Percentiles rank a stretch among this genome's conserved stretches.
phyloP scores from a whole-genome alignment of 768 basidiomycete species.

The Mycena chlorophos region DNA sequence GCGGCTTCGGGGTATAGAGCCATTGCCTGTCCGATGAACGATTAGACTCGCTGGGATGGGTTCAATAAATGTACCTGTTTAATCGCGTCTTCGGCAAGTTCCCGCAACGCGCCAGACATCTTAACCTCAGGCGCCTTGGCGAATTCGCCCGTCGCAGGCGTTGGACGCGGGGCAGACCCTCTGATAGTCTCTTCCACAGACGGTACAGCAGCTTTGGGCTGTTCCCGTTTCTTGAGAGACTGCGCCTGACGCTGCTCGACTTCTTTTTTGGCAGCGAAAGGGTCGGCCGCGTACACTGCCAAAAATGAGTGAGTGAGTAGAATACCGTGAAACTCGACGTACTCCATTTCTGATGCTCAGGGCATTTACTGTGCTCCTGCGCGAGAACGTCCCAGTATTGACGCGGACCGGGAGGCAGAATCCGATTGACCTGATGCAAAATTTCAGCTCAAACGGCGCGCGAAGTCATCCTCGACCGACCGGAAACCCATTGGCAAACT shows the following conservation, averaged over 20 bases:
- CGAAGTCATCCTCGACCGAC: constrained; percentile 71
- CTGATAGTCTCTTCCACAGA: constrained; percentile 12
- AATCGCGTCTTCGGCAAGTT: constrained; percentile 77
- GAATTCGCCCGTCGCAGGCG: constrained; percentile 38
- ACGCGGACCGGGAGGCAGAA: constrained; percentile 80
- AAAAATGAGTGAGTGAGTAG: not conserved
- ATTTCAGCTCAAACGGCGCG: constrained; percentile 83
- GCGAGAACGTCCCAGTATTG: constrained; percentile 86
- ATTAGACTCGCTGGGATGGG: too few relatives aligned
- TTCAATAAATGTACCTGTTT: constrained; percentile 56
- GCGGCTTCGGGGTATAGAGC: constrained; percentile 50
- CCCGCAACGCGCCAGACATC: constrained; percentile 76
- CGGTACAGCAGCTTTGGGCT: constrained; percentile 18
- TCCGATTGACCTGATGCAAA: constrained; percentile 56
- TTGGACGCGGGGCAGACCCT: constrained; percentile 23
- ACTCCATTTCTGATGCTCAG: constrained; percentile 74
- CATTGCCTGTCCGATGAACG: constrained; percentile 44
- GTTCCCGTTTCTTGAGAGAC: constrained; percentile 47
- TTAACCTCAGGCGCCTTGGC: constrained; percentile 69
- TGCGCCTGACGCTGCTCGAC: constrained; percentile 69
- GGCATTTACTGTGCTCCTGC: constrained; percentile 63
- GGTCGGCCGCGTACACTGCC: constrained; percentile 74
- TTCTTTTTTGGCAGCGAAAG: constrained; percentile 70
- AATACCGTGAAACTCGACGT: not conserved
- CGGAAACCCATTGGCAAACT: constrained; percentile 78